Base-by-base conservation (phyloP, 2,329 filamentous ascomycete genomes). In the Clonostachys byssicola region DNA sequence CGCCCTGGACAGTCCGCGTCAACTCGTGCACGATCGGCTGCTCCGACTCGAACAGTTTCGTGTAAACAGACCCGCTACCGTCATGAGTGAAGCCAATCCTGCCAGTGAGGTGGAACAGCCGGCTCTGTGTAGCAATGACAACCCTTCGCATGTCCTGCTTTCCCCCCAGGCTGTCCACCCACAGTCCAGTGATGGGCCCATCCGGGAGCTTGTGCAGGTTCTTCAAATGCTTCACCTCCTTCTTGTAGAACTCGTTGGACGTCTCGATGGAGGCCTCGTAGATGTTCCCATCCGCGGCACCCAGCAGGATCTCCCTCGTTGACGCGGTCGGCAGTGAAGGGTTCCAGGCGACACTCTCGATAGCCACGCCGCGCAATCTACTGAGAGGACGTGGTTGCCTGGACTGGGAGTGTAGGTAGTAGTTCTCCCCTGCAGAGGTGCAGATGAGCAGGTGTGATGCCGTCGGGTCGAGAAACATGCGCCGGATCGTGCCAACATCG, bases 201-300 rank as follows among this genome's bases (percentile, higher is more conserved):
- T 96, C 91, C 2, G 86, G 81, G 8, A 91, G 78, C 61, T 87
- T 92, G 64, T 92, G 91, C 17, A 99, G 78, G 35, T 78, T 80
- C 65, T 92, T 92, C 50, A 95, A 70, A 63, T 95, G 96, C 67
- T 90, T 91, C 64, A 99, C 94, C 66, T 97, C 92, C 61, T 92
- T 88, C 55, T 90, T 82, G 68, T 96, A 97, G 68, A 96, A 96
- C 63, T 97, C 94, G 43, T 87, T 91, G 13, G 90, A 88, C 5
- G 91, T 91, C 66, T 99, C 94, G 60, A 99, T 92, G 59, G 90
- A 97, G 16, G 86, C 86, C 68, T 99, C 94, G 68, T 96, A 97
- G 34, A 99, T 82, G 64, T 90, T 94, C 23, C 94, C 94, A 67
- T 97, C 94, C n/a, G 88, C 83, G 10, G 91, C 86, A 34, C 94